A percentile compares a stretch with the other conserved stretches of the same genome.
These are phyloP conservation scores for Clonostachys byssicola DNA, from an alignment of 2,329 filamentous ascomycete species.

Conservation along the genomic window DNA sequence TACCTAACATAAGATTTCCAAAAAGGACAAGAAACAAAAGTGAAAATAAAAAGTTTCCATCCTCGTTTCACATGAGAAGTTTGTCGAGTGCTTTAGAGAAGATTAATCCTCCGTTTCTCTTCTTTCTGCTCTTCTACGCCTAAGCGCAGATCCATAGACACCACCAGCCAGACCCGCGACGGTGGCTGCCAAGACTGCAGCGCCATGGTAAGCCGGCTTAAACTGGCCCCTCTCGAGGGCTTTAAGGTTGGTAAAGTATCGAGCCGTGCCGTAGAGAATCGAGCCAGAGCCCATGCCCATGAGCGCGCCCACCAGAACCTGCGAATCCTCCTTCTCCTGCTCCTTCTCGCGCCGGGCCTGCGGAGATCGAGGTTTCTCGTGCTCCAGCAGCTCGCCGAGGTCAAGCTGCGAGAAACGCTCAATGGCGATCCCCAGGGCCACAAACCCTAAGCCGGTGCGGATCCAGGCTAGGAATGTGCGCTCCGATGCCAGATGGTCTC, in stretches of 20 bases:
- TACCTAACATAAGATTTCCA: too few relatives aligned
- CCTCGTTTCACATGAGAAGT: too few relatives aligned
- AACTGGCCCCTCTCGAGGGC: conserved; percentile 31
- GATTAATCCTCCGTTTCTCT: too few relatives aligned
- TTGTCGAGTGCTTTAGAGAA: too few relatives aligned
- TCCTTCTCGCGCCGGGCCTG: background rate
- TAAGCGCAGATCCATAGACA: conserved; percentile 6
- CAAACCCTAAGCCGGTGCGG: conserved; percentile 44
- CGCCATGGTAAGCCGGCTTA: conserved; percentile 20
- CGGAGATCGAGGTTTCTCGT: background rate
- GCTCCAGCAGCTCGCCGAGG: conserved; percentile 12
- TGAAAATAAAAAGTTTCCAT: too few relatives aligned
- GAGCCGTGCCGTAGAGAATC: too few relatives aligned
- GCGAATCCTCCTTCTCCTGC: conserved; percentile 3
- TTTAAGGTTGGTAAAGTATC: too few relatives aligned
- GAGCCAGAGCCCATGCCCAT: too few relatives aligned
- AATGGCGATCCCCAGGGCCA: conserved; percentile 44
- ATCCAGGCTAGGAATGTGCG: conserved; percentile 37
- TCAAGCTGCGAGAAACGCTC: conserved; percentile 41
- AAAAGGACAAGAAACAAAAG: too few relatives aligned
- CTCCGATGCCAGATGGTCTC: too few relatives aligned
- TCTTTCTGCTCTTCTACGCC: too few relatives aligned
- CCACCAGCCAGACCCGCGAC: conserved; percentile 21
- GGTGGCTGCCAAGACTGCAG: conserved; percentile 17
- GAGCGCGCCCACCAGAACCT: conserved; percentile 8